These are phyloP conservation scores for Pleurozium schreberi DNA, from an alignment of 225 moss, liverwort and hornwort genomes.

Conservation along the genomic window DNA sequence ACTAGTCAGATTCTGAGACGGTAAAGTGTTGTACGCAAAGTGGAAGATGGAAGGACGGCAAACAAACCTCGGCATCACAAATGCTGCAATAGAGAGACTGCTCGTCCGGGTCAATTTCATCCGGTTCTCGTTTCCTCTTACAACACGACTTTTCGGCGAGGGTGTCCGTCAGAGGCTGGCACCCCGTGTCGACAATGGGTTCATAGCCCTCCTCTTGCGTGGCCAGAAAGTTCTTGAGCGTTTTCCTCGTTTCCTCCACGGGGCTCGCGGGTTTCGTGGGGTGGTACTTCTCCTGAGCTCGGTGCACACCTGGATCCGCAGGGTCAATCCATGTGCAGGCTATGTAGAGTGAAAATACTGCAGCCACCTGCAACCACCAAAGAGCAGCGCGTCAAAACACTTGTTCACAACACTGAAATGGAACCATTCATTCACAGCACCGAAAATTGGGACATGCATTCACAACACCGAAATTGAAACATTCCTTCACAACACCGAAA, in stretches of 20 bases:
- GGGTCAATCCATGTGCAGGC: slow-evolving; percentile 85
- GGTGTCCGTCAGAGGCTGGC: slow-evolving; percentile 20
- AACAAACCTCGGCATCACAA: slow-evolving; percentile 78
- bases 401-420: not conserved
- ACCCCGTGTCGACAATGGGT: slow-evolving; percentile 41
- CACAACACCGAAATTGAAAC: not conserved
- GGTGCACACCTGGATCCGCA: slow-evolving; percentile 66
- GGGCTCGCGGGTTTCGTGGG: slow-evolving; percentile 6
- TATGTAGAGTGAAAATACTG: slow-evolving; percentile 62
- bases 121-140: slow-evolving; percentile 44
- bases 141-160: slow-evolving; percentile 34
- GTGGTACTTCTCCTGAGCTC: slow-evolving; percentile 15
- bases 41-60: not conserved
- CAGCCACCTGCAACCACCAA: slow-evolving; percentile 39
- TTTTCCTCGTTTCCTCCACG: slow-evolving; percentile 20
- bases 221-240: slow-evolving; percentile 18
- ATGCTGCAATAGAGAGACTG: slow-evolving; percentile 73
- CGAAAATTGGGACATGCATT: too few species aligned
- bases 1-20: not conserved
- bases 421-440: not conserved
- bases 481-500: not conserved
- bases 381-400: not conserved
- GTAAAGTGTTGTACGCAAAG: too few species aligned
- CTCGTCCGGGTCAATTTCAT: slow-evolving; percentile 47
- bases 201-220: slow-evolving; percentile 33